Evolutionary conservation across 2,329 filamentous ascomycete species (phyloP).

Genomic region (Harringtonia lauricola): DNA sequence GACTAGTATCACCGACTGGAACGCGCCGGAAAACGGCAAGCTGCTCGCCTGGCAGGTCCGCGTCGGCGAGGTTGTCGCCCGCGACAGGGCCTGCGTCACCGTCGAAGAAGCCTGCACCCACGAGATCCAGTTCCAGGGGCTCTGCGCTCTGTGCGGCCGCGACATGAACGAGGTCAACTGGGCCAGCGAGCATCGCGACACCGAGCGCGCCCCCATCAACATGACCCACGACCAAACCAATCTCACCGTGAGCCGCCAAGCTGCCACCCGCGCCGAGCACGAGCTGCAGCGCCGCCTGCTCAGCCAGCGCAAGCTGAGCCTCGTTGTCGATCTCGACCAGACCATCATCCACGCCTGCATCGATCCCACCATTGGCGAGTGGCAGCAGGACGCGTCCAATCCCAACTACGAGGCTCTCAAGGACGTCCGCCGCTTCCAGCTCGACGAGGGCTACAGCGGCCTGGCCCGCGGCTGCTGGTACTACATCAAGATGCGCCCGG

Average conservation of each 20-base stretch:
- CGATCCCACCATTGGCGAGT: conserved; percentile 90
- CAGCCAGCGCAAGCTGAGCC: conserved; percentile 69
- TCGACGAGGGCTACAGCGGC: conserved; percentile 73
- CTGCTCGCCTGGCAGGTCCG: conserved; percentile 66
- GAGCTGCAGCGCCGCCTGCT: conserved; percentile 78
- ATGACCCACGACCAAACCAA: conserved; percentile 88
- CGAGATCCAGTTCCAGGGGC: conserved; percentile 78
- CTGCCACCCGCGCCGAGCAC: conserved; percentile 73
- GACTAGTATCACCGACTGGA: conserved; percentile 65
- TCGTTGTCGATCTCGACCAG: conserved; percentile 95
- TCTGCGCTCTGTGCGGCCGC: conserved; percentile 87
- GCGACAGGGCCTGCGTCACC: conserved; percentile 51
- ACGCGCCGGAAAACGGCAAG: conserved; percentile 72
- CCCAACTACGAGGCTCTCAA: conserved; percentile 88
- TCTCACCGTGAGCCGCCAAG: conserved; percentile 71
- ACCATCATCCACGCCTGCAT: conserved; percentile 98
- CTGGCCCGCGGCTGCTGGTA: conserved; percentile 72
- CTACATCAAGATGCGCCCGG: conserved; percentile 95
- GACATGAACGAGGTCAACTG: conserved; percentile 91
- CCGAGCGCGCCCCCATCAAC: conserved; percentile 81
- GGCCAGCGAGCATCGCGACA: conserved; percentile 68
- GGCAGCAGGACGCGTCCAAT: conserved; percentile 79
- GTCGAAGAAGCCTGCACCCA: conserved; percentile 89
- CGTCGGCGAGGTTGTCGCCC: conserved; percentile 52
- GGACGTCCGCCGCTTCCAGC: conserved; percentile 78